phyloP scores from a whole-genome alignment of 352 stramenopile species.

The Pythium grandisporangium region DNA sequence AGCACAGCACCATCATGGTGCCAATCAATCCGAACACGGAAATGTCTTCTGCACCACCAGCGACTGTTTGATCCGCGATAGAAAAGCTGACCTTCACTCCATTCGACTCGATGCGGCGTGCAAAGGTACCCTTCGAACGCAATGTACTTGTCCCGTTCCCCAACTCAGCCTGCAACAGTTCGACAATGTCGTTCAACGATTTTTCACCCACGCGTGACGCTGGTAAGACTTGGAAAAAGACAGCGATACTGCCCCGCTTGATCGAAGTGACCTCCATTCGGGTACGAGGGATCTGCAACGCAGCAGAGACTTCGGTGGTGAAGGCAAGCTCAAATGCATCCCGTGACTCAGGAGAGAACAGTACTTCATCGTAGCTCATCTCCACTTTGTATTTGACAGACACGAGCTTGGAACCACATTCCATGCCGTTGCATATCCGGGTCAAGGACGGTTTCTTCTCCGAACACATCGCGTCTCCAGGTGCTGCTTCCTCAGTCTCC shows the following conservation, averaged over 20 bases:
- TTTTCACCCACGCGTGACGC: slow-evolving; percentile 43
- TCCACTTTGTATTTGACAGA: slow-evolving; percentile 59
- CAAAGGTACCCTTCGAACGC: slow-evolving; percentile 61
- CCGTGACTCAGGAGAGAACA: slow-evolving; percentile 40
- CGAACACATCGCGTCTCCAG: slow-evolving; percentile 18
- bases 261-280: slow-evolving; percentile 46
- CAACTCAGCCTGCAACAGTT: slow-evolving; percentile 42
- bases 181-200: slow-evolving; percentile 61
- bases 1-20: slow-evolving; percentile 42
- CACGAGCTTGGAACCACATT: slow-evolving; percentile 63
- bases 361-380: slow-evolving; percentile 67
- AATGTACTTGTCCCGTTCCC: slow-evolving; percentile 43
- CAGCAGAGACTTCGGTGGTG: slow-evolving; percentile 48
- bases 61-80: slow-evolving; percentile 50
- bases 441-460: slow-evolving; percentile 38
- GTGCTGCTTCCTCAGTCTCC: slow-evolving; percentile 11
- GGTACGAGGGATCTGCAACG: slow-evolving; percentile 44
- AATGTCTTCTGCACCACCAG: slow-evolving; percentile 51
- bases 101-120: slow-evolving; percentile 42
- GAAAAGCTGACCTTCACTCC: slow-evolving; percentile 60
- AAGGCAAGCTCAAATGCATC: slow-evolving; percentile 58
- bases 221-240: slow-evolving; percentile 60
- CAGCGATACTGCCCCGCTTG: slow-evolving; percentile 45
- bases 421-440: slow-evolving; percentile 68
- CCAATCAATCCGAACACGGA: slow-evolving; percentile 50